Base-by-base conservation (phyloP, 768 basidiomycete genomes). In the Phaeotremella skinneri region DNA sequence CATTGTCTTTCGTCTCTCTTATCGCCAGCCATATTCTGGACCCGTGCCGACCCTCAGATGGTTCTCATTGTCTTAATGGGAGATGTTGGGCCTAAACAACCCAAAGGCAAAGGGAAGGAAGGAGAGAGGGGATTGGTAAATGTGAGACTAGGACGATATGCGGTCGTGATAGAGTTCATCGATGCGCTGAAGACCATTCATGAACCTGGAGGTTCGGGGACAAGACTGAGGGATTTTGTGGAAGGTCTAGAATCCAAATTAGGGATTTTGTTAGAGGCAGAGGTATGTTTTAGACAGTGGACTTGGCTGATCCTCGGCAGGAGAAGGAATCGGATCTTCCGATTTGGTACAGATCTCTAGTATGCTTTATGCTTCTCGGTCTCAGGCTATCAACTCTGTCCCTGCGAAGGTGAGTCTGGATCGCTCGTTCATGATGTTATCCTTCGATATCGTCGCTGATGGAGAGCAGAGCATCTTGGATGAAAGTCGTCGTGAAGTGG, bases 41-140 rank as follows among this genome's bases (percentile, higher is more conserved):
- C 63, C 2, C 37, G 61, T 21, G 68, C 67, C 25, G 68, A 70
- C 56, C 69, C 71, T 3, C 64, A 68, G 29, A 73, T 73, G 71
- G 37, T 73, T 1, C 51, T 56, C 2, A 64, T 73, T 7, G 62
- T 73, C 17, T 57, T 70, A 3, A 68, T 73, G 63, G 71, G 68
- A 4, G 64, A 66, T 56, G 52, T 52, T 21, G 42, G 30, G 13
- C 59, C 61, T 5, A 59, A 50, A 30, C 39, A 26, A 25, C 17
- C 39, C 3, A 65, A 65, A 42, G 58, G 59, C 6, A 67, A 68
- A 45, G 64, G 61, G 0, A 69, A 62, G 39, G 66, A 59, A 21
- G 57, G 51, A n/a, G 61, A 58, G 9, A 59, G 17, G 23, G 20
- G 14, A 13, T 27, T 43, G 4, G 37, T 59, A 4, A 61, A 58